Percentiles rank a stretch among this genome's conserved stretches.
Evolutionary conservation across 495 filamentous ascomycete genomes (phyloP).

Genomic region (Hypoxylon perforatum): DNA sequence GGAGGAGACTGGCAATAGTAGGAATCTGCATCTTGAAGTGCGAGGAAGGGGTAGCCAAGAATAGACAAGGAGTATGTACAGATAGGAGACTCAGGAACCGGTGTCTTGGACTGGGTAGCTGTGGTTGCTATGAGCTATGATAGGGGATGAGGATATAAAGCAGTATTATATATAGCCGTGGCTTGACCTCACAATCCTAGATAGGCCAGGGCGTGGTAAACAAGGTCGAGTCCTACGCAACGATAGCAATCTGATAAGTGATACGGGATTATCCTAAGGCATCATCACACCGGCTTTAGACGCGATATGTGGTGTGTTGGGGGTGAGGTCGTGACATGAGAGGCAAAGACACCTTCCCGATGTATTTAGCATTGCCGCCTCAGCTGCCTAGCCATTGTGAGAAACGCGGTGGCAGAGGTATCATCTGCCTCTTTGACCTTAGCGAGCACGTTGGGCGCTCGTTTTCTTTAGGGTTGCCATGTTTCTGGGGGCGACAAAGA

Average conservation of each 20-base stretch:
- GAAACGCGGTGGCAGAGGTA: constrained; percentile 5
- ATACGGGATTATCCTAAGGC: constrained; percentile 15
- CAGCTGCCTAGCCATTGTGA: constrained; percentile 22
- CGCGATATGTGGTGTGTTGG: constrained; percentile 21
- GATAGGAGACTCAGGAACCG: background rate
- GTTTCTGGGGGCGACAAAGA: constrained; percentile 1
- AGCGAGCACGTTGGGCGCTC: constrained; percentile 14
- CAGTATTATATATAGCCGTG: constrained; percentile 30
- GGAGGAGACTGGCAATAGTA: constrained; percentile 19
- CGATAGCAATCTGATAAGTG: constrained; percentile 1
- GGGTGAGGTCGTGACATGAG: constrained; percentile 33
- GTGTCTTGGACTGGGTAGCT: constrained; percentile 1
- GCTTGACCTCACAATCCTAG: constrained; percentile 1
- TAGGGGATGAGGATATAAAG: constrained; percentile 15
- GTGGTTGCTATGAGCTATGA: constrained; percentile 15
- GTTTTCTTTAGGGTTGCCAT: constrained; percentile 9
- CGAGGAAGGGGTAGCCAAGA: background rate
- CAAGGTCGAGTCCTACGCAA: constrained; percentile 7
- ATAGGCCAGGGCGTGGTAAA: constrained; percentile 2
- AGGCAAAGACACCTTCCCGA: constrained; percentile 38
- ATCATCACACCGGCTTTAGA: constrained; percentile 7
- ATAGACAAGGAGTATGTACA: background rate
- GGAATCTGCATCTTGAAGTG: constrained; percentile 38
- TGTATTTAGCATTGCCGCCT: constrained; percentile 25
- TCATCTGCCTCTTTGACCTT: constrained; percentile 36